Base-by-base conservation (phyloP, 495 filamentous ascomycete species). In the Glonium stellatum region DNA sequence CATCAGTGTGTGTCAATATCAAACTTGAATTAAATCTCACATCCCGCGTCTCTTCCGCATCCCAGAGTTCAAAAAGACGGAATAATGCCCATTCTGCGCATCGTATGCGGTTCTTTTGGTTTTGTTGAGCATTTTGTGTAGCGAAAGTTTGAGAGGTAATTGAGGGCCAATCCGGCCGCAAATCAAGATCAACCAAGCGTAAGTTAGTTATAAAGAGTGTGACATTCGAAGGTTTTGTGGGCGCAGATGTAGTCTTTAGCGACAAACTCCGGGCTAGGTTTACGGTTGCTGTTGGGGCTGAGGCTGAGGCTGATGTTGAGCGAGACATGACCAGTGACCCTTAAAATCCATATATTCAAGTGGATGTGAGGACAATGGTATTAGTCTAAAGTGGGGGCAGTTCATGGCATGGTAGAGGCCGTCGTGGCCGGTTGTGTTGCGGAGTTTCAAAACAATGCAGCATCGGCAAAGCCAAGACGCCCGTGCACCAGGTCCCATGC, bases 41-140 rank as follows among this genome's bases (percentile, higher is more conserved):
- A 77, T 85, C 84, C 64, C 84, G 80, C 23, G 89, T 79, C 55
- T 84, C 83, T 37, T 85, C 79, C 18, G 80, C 82, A 69, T 93
- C 88, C 87, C 87, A 95, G n/a, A 92, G 70, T 6, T 78, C 74
- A 69, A 92, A 93, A 36, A 96, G 78, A 31, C 87, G 83, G 68
- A 87, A 95, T 27, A 96, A 76, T 10, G 85, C 83, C 88, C 90
- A 95, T 75, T 96, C 91, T 34, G 88, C 81, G 57, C 82, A 80
- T 60, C 87, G 84, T 41, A 92, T 83, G 22, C 90, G 84, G 67
- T 84, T 84, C 73, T 88, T 88, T 71, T 91, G 87, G 48, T 86
- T 87, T 69, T 87, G 82, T 1, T 80, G 83, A 0, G 76, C 76
- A 68, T 86, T 82, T 55, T 82, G 86, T 10, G 83, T 75, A 5